Percentiles rank a stretch among this genome's conserved stretches.
phyloP scores from a whole-genome alignment of 1,284 basidiomycete genomes.

The Gomphus bonarii region DNA sequence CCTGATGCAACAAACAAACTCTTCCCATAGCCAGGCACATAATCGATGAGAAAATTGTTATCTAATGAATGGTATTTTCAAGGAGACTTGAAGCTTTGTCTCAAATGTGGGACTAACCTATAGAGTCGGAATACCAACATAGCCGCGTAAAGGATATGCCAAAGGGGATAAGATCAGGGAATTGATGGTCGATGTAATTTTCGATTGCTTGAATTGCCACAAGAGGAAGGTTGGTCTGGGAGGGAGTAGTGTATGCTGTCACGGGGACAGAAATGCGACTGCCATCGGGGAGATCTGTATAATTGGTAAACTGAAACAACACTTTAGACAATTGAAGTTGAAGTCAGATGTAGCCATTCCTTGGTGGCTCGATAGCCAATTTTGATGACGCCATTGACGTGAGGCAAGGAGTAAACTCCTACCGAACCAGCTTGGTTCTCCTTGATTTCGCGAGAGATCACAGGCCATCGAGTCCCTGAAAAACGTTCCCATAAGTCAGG shows the following conservation, averaged over 20 bases:
- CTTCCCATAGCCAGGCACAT: not conserved
- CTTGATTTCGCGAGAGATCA: not conserved
- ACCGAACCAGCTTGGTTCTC: not conserved
- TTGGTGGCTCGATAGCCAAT: not conserved
- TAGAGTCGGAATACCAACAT: conserved; percentile 1
- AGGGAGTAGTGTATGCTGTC: not conserved
- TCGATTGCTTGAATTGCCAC: not conserved
- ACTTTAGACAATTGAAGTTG: not conserved
- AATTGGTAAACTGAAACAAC: not conserved
- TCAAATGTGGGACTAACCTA: not conserved
- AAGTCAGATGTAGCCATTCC: not conserved
- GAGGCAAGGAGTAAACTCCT: not conserved
- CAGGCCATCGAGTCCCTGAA: not conserved
- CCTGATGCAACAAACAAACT: not conserved
- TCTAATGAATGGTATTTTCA: not conserved
- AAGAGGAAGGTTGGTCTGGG: not conserved
- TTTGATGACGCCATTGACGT: not conserved
- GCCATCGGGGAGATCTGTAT: not conserved
- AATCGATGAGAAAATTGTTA: conserved; percentile 1
- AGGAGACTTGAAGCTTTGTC: not conserved
- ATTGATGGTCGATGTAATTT: not conserved
- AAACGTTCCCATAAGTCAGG: not conserved
- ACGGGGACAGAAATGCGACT: not conserved
- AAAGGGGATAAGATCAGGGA: not conserved
- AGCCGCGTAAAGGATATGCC: not conserved